These are phyloP conservation scores for Candida ulmi DNA, from an alignment of 805 yeast genomes.

Conservation along the genomic window DNA sequence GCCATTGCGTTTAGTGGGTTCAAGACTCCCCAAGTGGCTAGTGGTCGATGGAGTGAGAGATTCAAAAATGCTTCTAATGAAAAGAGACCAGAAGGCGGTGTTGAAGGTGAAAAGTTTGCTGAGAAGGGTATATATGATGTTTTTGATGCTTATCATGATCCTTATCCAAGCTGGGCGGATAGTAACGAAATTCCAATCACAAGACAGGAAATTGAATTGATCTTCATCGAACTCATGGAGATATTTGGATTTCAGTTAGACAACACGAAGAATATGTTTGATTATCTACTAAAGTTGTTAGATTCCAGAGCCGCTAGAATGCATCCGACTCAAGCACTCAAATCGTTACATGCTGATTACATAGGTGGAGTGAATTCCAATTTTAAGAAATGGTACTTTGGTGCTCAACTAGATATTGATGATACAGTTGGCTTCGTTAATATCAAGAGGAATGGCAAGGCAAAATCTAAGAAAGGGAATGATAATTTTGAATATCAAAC, in stretches of 20 bases:
- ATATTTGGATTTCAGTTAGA: conserved; percentile 68
- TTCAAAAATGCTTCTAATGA: conserved; percentile 27
- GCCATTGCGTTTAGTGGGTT: conserved; percentile 84
- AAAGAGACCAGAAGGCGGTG: conserved; percentile 16
- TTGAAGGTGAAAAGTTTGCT: conserved; percentile 32
- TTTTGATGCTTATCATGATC: conserved; percentile 40
- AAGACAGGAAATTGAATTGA: conserved; percentile 47
- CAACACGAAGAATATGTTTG: conserved; percentile 61
- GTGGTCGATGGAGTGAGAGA: conserved; percentile 52
- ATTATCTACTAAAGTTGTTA: conserved; percentile 51
- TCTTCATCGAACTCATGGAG: conserved; percentile 45
- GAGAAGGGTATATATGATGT: conserved; percentile 37
- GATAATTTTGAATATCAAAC: not conserved
- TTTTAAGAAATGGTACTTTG: conserved; percentile 73
- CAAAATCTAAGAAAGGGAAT: conserved; percentile 13
- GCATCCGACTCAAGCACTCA: conserved; percentile 49
- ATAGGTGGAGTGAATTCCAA: conserved; percentile 68
- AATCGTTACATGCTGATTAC: conserved; percentile 65
- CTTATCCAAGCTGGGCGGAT: conserved; percentile 48
- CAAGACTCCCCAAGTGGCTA: conserved; percentile 88
- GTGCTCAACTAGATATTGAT: conserved; percentile 60
- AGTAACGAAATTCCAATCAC: conserved; percentile 38
- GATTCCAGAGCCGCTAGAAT: conserved; percentile 68
- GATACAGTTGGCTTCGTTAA: conserved; percentile 38
- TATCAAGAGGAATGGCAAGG: conserved; percentile 20